Evolutionary conservation across 768 basidiomycete species (phyloP), one percentile per base, ranked within the genome.

Genomic region (Podaxis carcinomalis): DNA sequence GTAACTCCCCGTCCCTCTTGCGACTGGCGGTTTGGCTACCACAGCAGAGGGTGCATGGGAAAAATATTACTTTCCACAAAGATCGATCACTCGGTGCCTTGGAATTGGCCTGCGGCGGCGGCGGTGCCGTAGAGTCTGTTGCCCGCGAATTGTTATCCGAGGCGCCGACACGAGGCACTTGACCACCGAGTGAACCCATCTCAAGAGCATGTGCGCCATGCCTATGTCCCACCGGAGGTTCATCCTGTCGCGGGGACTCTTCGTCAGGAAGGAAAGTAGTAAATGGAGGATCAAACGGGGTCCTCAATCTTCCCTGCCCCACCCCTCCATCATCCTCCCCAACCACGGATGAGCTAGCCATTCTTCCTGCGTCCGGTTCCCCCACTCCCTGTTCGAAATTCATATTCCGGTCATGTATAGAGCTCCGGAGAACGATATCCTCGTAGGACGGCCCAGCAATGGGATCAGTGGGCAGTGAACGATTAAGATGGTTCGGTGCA

Each of bases 401-500:
- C 25, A 57, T 19, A 35, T 42, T 63, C 19, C 47, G 51, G 21
- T 44, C 62, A 3, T 46, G 52, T 7, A n/a, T 13, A 47, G 46
- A 40, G 5, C 39, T 53, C 59, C 44, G 47, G 36, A 56, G 35
- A 16, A 64, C 49, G 19, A 77, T 66, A 53, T 78, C 72, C 62
- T 80, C 80, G 58, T 79, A 79, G 2, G 79, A 75, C 1, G 75
- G 78, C 1, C 81, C 78, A 11, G 73, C 77, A 14, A 80, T 70
- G 6, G 70, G 72, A 14, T 72, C 73, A 9, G 58, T 44, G 64
- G 67, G 66, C 62, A 59, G 23, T 53, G 59, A 55, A 2, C 61
- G 51, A 44, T 39, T 50, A 46, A 21, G 57, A 51, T 46, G 32
- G 50, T 57, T 54, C 50, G 61, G 40, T 64, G 54, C 10, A 4